These are phyloP conservation scores for Phytopythium montanum DNA, from an alignment of 352 stramenopile genomes.

Conservation along the genomic window DNA sequence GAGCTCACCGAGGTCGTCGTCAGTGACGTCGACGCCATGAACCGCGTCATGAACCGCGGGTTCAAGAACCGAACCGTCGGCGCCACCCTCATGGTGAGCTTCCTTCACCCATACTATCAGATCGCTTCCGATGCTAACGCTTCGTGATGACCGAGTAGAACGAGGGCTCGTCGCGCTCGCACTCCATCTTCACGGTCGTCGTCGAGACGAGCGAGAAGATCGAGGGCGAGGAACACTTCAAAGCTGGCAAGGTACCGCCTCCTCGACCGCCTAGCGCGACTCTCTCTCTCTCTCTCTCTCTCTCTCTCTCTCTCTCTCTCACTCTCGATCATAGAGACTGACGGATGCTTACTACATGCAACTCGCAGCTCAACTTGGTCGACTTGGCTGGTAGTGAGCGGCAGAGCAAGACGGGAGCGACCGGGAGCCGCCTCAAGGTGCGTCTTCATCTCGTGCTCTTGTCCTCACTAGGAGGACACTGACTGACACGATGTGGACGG, in stretches of 20 bases:
- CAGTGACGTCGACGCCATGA: conserved; percentile 68
- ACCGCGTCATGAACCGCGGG: conserved; percentile 73
- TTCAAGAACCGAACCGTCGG: conserved; percentile 85
- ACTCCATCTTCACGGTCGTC: conserved; percentile 86
- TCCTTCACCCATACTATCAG: too few species aligned
- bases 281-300: background rate
- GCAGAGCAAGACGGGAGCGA: conserved; percentile 83
- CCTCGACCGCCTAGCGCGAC: background rate
- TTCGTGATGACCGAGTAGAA: conserved; percentile 31
- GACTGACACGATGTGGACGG: conserved; percentile 20
- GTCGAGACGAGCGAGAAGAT: conserved; percentile 82
- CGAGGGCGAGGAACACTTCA: conserved; percentile 68
- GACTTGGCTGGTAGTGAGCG: conserved; percentile 79
- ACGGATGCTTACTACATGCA: background rate
- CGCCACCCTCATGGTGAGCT: conserved; percentile 71
- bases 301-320: background rate
- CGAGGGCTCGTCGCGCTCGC: conserved; percentile 75
- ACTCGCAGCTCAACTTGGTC: conserved; percentile 67
- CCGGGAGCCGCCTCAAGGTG: conserved; percentile 71
- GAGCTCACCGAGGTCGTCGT: conserved; percentile 86
- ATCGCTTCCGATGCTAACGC: background rate
- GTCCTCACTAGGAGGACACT: too few species aligned
- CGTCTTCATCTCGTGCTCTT: background rate
- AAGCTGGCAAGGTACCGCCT: conserved; percentile 64
- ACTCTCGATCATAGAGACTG: background rate